Evolutionary conservation across 768 basidiomycete species (phyloP), one percentile per base, ranked within the genome.

Genomic region (Mycena alexandri): DNA sequence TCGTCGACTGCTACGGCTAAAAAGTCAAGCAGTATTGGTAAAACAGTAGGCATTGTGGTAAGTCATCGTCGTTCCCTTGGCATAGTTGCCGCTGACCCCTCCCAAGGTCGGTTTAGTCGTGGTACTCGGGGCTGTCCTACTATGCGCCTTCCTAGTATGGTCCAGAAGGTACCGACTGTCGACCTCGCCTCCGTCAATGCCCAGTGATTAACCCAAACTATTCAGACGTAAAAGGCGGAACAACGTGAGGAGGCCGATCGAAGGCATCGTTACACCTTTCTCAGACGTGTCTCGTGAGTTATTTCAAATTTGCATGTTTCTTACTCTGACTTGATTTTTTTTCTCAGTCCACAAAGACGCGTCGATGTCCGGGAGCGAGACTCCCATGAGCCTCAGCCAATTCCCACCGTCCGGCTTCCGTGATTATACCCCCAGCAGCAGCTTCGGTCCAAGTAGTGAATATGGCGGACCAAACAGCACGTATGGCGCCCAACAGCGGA

Each of bases 11-110:
- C 55, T 25, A 7, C 66, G 42, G 43, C 52, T 12, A 22, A 52
- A 19, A 29, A 29, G 6, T 29, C 29, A 29, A 61, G 62, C 17
- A 52, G 48, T 38, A 19, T 36, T 5, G 59, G 53, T 1, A 67
- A 65, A 24, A 71, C 63, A 16, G 70, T 53, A 8, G 70, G 59
- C 25, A 68, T 71, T 36, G 66, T 63, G n/a, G 69, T 64, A n/a
- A 47, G 65, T 34, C 25, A 14, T 3, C n/a, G 14, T 21, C 22
- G 5, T 38, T 22, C 50, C 17, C 38, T 14, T 8, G 9, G 21
- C 19, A 19, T 14, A 21, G 36, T 7, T 43, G 41, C 14, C 29
- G 11, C 46, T 44, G 8, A 55, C 50, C n/a, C 33, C 9, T 38
- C 11, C 16, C 22, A 47, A 71, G 69, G 63, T 71, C 29, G 63